Percentiles rank a stretch among this genome's conserved stretches.
These are phyloP conservation scores for Neopestalotiopsis clavispora DNA, from an alignment of 2,329 filamentous ascomycete genomes.

Conservation along the genomic window DNA sequence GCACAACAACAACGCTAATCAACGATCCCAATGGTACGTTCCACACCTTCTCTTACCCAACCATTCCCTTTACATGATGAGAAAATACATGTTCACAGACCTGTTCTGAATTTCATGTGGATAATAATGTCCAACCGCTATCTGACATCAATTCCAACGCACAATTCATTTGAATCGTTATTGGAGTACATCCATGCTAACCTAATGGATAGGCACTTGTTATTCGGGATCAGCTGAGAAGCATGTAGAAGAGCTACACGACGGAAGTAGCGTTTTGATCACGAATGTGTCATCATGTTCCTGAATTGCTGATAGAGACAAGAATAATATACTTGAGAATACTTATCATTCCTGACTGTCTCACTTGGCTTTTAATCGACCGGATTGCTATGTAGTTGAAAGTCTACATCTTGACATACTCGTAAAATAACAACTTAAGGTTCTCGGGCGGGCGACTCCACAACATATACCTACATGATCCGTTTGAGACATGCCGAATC, in stretches of 20 bases:
- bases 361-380: no score
- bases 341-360: no score
- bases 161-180: conserved; percentile 1
- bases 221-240: neutral
- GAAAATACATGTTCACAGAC: conserved; percentile 75
- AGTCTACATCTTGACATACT: no score
- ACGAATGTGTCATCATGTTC: no score
- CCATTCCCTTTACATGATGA: conserved; percentile 67
- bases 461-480: neutral
- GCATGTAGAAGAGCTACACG: no score
- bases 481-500: neutral
- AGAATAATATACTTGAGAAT: no score
- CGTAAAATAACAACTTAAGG: no score
- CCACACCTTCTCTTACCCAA: neutral
- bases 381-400: no score
- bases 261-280: no score
- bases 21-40: conserved; percentile 13
- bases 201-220: neutral
- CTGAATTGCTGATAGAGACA: no score
- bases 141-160: conserved; percentile 58
- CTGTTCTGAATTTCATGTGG: conserved; percentile 81
- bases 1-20: neutral
- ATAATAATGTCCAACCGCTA: conserved; percentile 83
- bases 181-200: neutral
- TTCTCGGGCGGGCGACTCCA: neutral